phyloP scores from a whole-genome alignment of 192 early-diverging fungal species.

The Lobulomyces angularis region DNA sequence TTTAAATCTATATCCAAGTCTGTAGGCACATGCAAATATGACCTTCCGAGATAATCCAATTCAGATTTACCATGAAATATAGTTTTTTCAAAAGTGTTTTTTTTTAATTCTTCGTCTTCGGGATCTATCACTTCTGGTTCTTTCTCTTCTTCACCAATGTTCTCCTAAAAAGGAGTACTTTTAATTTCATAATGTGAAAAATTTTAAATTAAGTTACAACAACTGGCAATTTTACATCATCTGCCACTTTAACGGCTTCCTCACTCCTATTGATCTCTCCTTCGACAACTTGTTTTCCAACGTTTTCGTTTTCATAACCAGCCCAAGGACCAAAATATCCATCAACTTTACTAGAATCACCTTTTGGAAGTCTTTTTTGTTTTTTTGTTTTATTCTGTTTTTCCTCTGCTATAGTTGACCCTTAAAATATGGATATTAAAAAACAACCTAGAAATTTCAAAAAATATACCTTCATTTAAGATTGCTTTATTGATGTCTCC shows the following conservation, averaged over 20 bases:
- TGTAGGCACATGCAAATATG: conserved; percentile 91
- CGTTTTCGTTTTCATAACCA: conserved; percentile 73
- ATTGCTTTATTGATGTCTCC: conserved; percentile 46
- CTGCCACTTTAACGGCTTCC: conserved; percentile 9
- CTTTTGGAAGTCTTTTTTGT: conserved; percentile 59
- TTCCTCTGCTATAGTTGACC: conserved; percentile 31
- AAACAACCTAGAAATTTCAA: too few species aligned
- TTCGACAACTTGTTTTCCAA: conserved; percentile 33
- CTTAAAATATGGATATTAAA: too few species aligned
- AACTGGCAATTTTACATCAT: conserved; percentile 1
- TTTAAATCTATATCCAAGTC: conserved; percentile 67
- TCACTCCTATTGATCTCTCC: background rate
- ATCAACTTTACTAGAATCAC: conserved; percentile 59
- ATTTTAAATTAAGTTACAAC: background rate
- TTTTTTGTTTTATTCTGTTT: conserved; percentile 21
- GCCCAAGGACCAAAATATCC: conserved; percentile 93
- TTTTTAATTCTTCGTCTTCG: conserved; percentile 32
- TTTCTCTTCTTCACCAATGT: conserved; percentile 15
- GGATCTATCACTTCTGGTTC: conserved; percentile 10
- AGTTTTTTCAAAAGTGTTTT: conserved; percentile 72
- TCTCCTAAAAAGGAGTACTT: conserved; percentile 37
- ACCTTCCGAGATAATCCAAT: conserved; percentile 84
- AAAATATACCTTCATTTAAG: conserved; percentile 35
- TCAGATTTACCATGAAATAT: conserved; percentile 78
- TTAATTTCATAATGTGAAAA: background rate